Conservation (phyloP, 169 alveolate genomes). For the Eimeria tenella region DNA sequence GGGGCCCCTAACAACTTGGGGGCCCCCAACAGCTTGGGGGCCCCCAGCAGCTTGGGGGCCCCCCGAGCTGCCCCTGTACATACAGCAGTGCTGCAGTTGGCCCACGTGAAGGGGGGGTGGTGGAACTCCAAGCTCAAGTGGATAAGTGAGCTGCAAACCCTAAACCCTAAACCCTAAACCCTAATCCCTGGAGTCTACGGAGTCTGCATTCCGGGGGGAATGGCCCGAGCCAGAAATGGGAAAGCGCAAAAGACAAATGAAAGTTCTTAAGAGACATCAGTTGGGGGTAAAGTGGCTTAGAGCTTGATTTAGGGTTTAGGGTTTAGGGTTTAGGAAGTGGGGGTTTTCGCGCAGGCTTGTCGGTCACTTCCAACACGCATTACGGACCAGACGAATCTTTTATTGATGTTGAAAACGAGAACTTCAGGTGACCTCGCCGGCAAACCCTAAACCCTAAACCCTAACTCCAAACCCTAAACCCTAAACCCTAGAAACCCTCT, state of each 20-base stretch:
- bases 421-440: conserved; percentile 28
- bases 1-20: not conserved
- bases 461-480: not conserved
- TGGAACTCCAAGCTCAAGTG: conserved; percentile 41
- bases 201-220: no score
- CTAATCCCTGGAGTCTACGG: not conserved
- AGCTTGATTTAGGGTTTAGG: not conserved
- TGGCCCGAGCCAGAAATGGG: no score
- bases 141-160: not conserved
- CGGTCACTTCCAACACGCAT: conserved; percentile 24
- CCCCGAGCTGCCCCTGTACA: not conserved
- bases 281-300: no score
- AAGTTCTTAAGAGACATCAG: no score
- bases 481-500: not conserved
- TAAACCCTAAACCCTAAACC: conserved; percentile 47
- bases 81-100: conserved; percentile 19
- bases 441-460: conserved; percentile 28
- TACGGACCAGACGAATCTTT: conserved; percentile 34
- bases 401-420: conserved; percentile 36
- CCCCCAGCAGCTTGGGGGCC: not conserved
- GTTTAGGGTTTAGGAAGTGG: not conserved
- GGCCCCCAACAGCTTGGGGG: not conserved
- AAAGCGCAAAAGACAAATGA: no score
- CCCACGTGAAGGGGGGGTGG: conserved; percentile 12
- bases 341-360: conserved; percentile 8